Evolutionary conservation across 345 rosid genomes (phyloP).

Genomic region (Anastatica hierochuntica): DNA sequence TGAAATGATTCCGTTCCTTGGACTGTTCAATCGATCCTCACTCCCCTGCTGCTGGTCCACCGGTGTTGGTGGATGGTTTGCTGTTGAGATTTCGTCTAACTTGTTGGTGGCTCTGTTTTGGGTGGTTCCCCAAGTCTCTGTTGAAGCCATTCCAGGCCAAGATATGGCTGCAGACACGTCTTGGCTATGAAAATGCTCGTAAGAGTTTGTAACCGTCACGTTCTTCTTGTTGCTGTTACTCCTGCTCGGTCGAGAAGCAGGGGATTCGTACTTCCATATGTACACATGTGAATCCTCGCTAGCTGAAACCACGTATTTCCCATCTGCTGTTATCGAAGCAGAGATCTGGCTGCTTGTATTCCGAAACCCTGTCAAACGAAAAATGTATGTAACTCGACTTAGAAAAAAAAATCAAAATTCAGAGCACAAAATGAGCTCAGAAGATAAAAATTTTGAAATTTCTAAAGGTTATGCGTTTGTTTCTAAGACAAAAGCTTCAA

Average conservation of each 20-base stretch:
- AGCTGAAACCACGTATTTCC: conserved; percentile 80
- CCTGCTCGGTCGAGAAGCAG: conserved; percentile 68
- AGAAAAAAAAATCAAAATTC: background rate
- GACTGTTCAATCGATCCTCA: conserved; percentile 38
- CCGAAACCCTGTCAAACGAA: conserved; percentile 61
- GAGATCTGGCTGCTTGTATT: conserved; percentile 87
- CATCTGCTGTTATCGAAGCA: conserved; percentile 66
- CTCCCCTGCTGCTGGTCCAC: conserved; percentile 45
- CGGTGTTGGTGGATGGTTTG: conserved; percentile 78
- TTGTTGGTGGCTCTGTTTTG: conserved; percentile 29
- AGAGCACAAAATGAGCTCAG: too few species aligned
- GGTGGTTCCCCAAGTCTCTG: conserved; percentile 23
- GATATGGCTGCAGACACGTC: conserved; percentile 81
- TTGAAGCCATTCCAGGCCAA: conserved; percentile 63
- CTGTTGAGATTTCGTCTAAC: conserved; percentile 47
- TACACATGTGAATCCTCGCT: conserved; percentile 96
- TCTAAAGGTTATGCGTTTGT: too few species aligned
- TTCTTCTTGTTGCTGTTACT: conserved; percentile 47
- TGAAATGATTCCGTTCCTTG: conserved; percentile 63
- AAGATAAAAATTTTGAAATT: too few species aligned
- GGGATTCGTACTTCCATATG: conserved; percentile 79
- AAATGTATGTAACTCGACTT: background rate
- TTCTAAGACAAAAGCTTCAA: too few species aligned
- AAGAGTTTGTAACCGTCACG: conserved; percentile 51
- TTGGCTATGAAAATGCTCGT: conserved; percentile 85